Evolutionary conservation across 257 asterid genomes (phyloP).

Genomic region (Plectranthus barbatus): DNA sequence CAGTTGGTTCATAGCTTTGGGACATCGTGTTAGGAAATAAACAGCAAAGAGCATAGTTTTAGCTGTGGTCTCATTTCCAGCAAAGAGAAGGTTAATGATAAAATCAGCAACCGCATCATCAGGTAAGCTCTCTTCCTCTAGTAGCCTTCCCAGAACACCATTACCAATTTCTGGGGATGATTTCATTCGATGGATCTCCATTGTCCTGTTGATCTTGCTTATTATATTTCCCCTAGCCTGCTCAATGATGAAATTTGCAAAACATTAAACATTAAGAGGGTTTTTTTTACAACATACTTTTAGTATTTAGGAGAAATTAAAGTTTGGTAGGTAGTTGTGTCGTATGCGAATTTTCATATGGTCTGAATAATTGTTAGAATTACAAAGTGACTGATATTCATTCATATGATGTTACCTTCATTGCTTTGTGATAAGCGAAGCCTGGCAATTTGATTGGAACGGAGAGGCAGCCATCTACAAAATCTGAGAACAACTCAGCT

Average conservation of each 20-base stretch:
- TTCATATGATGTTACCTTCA: conserved; percentile 84
- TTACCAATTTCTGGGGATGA: conserved; percentile 32
- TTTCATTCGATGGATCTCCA: conserved; percentile 40
- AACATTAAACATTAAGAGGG: background rate
- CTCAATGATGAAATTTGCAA: background rate
- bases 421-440: conserved; percentile 77
- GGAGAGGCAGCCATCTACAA: conserved; percentile 91
- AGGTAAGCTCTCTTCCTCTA: conserved; percentile 78
- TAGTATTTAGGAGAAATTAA: no score
- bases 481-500: conserved; percentile 70
- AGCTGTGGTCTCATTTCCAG: conserved; percentile 93
- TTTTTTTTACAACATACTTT: no score
- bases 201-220: conserved; percentile 53
- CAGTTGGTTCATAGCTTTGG: conserved; percentile 67
- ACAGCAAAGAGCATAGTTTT: conserved; percentile 89
- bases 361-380: background rate
- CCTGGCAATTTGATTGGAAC: conserved; percentile 76
- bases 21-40: conserved; percentile 71
- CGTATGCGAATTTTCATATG: background rate
- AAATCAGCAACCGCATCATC: conserved; percentile 78
- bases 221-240: conserved; percentile 78
- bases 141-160: conserved; percentile 61
- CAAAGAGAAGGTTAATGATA: conserved; percentile 79
- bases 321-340: background rate
- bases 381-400: background rate